Evolutionary conservation across 768 basidiomycete species (phyloP).

Genomic region (Mycena leptocephala): DNA sequence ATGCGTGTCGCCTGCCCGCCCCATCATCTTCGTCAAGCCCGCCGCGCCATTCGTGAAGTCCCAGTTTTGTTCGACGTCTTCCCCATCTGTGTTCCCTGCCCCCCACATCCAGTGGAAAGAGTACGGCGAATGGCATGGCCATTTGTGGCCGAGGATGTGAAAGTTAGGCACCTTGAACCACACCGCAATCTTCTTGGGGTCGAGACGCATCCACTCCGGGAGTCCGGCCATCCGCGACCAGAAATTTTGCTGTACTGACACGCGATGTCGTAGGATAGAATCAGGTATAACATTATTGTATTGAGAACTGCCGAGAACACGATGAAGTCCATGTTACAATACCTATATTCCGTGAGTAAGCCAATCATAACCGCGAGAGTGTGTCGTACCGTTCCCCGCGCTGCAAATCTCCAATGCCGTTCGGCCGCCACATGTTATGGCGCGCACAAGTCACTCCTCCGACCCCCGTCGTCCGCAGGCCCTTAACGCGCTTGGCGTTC

Average conservation of each 20-base stretch:
- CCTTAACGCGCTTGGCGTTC: conserved; percentile 18
- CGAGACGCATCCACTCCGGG: neutral
- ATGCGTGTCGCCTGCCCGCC: conserved; percentile 8
- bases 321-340: conserved; percentile 23
- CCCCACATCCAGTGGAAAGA: conserved; percentile 26
- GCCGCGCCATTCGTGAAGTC: too few species aligned
- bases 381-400: neutral
- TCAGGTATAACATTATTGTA: neutral
- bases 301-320: neutral
- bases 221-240: conserved; percentile 13
- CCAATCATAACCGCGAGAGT: too few species aligned
- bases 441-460: conserved; percentile 28
- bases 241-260: conserved; percentile 39
- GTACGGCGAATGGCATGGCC: conserved; percentile 31
- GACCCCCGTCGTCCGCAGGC: conserved; percentile 24
- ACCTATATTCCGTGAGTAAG: neutral
- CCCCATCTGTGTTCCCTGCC: too few species aligned
- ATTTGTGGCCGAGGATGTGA: conserved; percentile 35
- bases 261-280: conserved; percentile 41
- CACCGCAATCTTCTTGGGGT: neutral
- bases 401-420: conserved; percentile 21
- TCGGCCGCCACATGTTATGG: conserved; percentile 26
- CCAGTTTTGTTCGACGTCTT: too few species aligned
- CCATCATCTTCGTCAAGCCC: conserved; percentile 43
- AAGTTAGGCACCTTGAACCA: conserved; percentile 41